Evolutionary conservation across 2,329 filamentous ascomycete species (phyloP), one percentile per base, ranked within the genome.

Genomic region (Anthostomella pinea): DNA sequence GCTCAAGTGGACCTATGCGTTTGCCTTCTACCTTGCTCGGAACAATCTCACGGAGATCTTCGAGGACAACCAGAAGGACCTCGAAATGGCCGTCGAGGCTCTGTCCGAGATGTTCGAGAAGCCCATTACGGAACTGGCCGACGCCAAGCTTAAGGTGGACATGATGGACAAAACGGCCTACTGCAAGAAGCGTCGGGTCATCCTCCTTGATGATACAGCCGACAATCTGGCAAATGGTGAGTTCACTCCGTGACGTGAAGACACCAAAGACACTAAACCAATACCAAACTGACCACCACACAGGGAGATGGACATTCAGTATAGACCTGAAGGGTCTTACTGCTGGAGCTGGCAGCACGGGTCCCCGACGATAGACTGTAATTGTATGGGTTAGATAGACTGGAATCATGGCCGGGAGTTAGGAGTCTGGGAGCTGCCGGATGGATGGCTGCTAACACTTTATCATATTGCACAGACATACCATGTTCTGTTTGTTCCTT

Each of bases 81-180:
- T 98, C 16, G 93, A 98, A 64, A 85, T 98, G 81, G 91, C 93
- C 0, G 93, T 97, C 1, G 93, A 98, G 68, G 90, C 87, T 39
- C 68, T 98, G 48, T 95, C 88, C n/a, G 90, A 95, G 64, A 95
- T 98, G 88, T 98, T 98, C 51, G 93, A 98, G 73, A 96, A 95
- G 69, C 88, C 90, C 0, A 87, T 91, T n/a, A 69, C 81, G 25
- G 89, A 96, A 54, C 71, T 98, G 13, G 79, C 87, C 4, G 79
- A 84, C 29, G 62, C 88, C n/a, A 95, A 95, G 64, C 72, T 96
- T 41, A 97, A 96, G 69, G 88, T 95, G 6, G 91, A 96, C 49
- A 98, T 98, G 58, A 87, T 98, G 81, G 91, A 98, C 64, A 97
- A 96, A 75, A 98, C 91, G 4, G 80, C 89, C 0, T 98, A 98